Evolutionary conservation across 345 rosid genomes (phyloP), one percentile per base, ranked within the genome.

Genomic region (Citrus medica): DNA sequence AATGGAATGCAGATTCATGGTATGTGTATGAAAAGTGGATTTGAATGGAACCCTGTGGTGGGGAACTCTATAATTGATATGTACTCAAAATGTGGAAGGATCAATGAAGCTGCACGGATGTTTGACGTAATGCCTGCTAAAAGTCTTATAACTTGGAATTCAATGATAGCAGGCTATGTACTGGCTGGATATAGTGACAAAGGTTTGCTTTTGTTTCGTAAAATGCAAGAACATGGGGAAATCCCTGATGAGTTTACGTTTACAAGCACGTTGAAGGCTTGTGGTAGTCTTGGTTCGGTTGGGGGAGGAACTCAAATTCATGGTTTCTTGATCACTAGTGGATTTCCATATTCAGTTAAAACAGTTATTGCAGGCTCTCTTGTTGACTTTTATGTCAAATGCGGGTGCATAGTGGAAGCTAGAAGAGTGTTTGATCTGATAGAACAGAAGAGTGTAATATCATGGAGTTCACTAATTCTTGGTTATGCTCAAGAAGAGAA

Each of bases 401-500:
- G 94, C 71, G 89, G 94, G 76, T 76, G 72, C 66, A 68, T 92
- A 73, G 38, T 61, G 42, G 83, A 78, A 83, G 98, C 97, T 63
- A 77, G 83, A 82, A 87, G 30, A 82, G 89, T 90, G 78, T 92
- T 91, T 75, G 82, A 81, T 83, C 89, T 78, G 55, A 81, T 86
- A 46, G 91, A 83, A 78, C 83, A 85, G 71, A 91, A 94, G 85
- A 88, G 83, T 82, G 83, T 85, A 72, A 83, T 92, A 82, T 88
- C 97, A 16, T 90, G 97, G 92, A 91, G 94, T 74, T 85, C 90
- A 5, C 63, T 94, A 61, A 91, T 96, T 81, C 88, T 92, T 40
- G 97, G 97, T 76, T 91, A 89, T 89, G 97, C 97, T 76, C 97
- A 88, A 79, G 95, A 85, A 69, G 95, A 87, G 9, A 84, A 89